Evolutionary conservation across 345 rosid species (phyloP).

Genomic region (Microthlaspi erraticum): DNA sequence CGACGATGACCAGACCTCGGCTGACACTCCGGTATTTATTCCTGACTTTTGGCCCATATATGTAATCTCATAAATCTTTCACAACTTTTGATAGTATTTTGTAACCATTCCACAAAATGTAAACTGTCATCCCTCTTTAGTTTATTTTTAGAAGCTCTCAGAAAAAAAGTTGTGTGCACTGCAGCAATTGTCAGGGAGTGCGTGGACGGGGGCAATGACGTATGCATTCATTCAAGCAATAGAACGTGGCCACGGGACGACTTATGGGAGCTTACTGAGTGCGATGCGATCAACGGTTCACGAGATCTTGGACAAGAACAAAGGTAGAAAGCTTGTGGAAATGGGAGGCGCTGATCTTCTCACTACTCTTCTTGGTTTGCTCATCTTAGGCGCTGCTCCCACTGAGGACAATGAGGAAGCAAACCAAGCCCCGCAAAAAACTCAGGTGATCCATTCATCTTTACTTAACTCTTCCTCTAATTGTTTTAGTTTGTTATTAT

Average conservation of each 20-base stretch:
- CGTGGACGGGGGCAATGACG: constrained; percentile 96
- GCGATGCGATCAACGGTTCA: constrained; percentile 82
- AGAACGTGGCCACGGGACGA: constrained; percentile 69
- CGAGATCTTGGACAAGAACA: constrained; percentile 39
- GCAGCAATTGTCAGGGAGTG: constrained; percentile 71
- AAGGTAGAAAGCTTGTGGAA: constrained; percentile 44
- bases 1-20: constrained; percentile 83
- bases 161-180: neutral
- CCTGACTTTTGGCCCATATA: neutral
- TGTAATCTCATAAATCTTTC: neutral
- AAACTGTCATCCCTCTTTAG: neutral
- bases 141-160: neutral
- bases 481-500: neutral
- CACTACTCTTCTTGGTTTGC: constrained; percentile 65
- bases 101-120: neutral
- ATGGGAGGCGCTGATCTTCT: constrained; percentile 53
- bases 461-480: neutral
- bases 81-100: neutral
- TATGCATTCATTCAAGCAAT: constrained; percentile 85
- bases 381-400: constrained; percentile 51
- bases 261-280: constrained; percentile 70
- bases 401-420: constrained; percentile 22
- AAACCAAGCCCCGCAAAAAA: constrained; percentile 25
- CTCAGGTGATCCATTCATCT: constrained; percentile 49
- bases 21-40: constrained; percentile 71